Evolutionary conservation across 441 rosid species (phyloP).

Genomic region (Cnidoscolus chayamansa): DNA sequence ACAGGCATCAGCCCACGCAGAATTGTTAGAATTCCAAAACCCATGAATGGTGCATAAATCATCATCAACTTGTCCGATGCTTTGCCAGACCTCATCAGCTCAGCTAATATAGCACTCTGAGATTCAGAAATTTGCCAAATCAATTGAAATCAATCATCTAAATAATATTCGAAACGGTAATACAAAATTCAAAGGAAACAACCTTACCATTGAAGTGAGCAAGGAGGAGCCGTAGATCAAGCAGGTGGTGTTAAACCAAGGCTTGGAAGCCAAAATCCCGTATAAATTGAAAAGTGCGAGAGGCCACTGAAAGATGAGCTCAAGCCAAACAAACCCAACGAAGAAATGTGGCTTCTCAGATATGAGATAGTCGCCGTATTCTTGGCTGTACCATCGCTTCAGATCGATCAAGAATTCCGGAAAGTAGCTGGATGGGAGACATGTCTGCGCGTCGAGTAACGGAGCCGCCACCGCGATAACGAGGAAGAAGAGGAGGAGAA

Average conservation of each 20-base stretch:
- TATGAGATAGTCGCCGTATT: conserved; percentile 56
- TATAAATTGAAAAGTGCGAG: conserved; percentile 55
- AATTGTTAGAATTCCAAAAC: conserved; percentile 53
- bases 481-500: conserved; percentile 52
- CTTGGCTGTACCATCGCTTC: conserved; percentile 35
- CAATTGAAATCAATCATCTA: background rate
- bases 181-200: background rate
- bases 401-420: conserved; percentile 52
- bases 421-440: conserved; percentile 41
- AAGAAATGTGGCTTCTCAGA: conserved; percentile 72
- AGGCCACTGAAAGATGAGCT: conserved; percentile 75
- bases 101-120: conserved; percentile 63
- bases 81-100: conserved; percentile 57
- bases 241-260: conserved; percentile 74
- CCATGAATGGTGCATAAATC: conserved; percentile 60
- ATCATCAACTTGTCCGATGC: conserved; percentile 55
- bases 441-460: conserved; percentile 53
- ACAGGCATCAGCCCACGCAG: conserved; percentile 54
- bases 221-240: conserved; percentile 65
- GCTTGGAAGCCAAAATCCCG: conserved; percentile 50
- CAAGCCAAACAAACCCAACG: conserved; percentile 64
- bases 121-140: background rate
- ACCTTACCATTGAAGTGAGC: conserved; percentile 60
- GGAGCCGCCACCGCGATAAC: conserved; percentile 50
- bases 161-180: background rate